phyloP scores from a whole-genome alignment of 768 basidiomycete genomes.

The Suillus spraguei region DNA sequence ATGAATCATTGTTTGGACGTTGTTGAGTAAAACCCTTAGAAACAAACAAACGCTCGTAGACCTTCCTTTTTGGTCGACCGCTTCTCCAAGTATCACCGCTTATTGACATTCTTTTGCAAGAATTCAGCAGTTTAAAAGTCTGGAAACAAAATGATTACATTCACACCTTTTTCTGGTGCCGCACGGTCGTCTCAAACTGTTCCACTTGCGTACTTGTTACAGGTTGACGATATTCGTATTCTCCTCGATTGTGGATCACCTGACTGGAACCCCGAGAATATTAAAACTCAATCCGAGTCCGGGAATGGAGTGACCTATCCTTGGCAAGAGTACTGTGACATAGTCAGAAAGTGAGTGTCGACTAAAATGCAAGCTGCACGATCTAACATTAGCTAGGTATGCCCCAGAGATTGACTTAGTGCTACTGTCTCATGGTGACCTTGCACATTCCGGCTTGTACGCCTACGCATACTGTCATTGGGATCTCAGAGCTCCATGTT shows the following conservation, averaged over 20 bases:
- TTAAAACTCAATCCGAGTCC: conserved; percentile 24
- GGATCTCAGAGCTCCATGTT: conserved; percentile 88
- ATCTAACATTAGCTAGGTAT: conserved; percentile 44
- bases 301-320: conserved; percentile 38
- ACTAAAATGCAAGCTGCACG: conserved; percentile 3
- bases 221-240: conserved; percentile 92
- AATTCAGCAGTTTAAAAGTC: background rate
- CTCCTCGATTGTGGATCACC: conserved; percentile 95
- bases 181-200: conserved; percentile 65
- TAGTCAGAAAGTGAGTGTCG: conserved; percentile 63
- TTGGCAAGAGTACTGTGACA: conserved; percentile 69
- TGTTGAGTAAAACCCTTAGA: conserved; percentile 12
- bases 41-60: conserved; percentile 12
- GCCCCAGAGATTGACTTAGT: conserved; percentile 88
- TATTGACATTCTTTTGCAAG: background rate
- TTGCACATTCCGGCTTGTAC: conserved; percentile 88
- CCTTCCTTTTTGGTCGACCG: conserved; percentile 1
- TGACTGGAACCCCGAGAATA: conserved; percentile 72
- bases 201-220: conserved; percentile 83
- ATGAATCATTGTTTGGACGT: background rate
- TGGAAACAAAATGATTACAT: conserved; percentile 78
- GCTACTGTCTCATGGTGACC: conserved; percentile 91
- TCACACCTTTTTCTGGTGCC: conserved; percentile 87
- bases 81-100: background rate
- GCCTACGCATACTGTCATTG: conserved; percentile 89